A percentile compares a stretch with the other conserved stretches of the same genome.
phyloP scores from a whole-genome alignment of 768 basidiomycete species.

The Suillus hirtellus region DNA sequence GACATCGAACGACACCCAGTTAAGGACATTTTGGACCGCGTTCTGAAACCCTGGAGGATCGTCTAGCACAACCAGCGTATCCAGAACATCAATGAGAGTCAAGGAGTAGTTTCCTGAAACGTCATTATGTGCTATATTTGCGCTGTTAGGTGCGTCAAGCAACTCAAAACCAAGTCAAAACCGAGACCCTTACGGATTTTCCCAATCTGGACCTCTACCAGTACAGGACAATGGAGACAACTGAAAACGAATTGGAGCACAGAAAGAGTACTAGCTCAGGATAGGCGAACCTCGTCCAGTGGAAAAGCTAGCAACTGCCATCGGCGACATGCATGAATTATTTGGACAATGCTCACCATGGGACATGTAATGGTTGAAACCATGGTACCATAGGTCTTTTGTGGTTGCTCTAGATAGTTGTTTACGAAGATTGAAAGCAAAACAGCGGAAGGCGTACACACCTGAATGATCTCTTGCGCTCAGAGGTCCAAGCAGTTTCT shows the following conservation, averaged over 20 bases:
- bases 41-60: slow-evolving; percentile 77
- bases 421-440: slow-evolving; percentile 8
- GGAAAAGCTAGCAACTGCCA: slow-evolving; percentile 65
- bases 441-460: slow-evolving; percentile 30
- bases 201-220: slow-evolving; percentile 87
- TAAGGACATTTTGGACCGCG: slow-evolving; percentile 81
- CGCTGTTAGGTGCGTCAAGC: slow-evolving; percentile 35
- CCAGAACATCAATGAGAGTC: slow-evolving; percentile 80
- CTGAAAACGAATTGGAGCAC: slow-evolving; percentile 36
- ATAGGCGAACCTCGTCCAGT: slow-evolving; percentile 66
- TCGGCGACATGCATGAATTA: slow-evolving; percentile 10
- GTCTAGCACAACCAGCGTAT: slow-evolving; percentile 86
- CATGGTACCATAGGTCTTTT: slow-evolving; percentile 86
- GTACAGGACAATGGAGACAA: slow-evolving; percentile 87
- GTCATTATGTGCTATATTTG: slow-evolving; percentile 83
- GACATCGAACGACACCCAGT: slow-evolving; percentile 87
- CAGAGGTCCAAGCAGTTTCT: slow-evolving; percentile 51
- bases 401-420: slow-evolving; percentile 56
- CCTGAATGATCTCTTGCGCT: slow-evolving; percentile 60
- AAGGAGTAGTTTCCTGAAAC: slow-evolving; percentile 93
- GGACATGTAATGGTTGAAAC: slow-evolving; percentile 85
- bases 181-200: slow-evolving; percentile 60
- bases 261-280: slow-evolving; percentile 5
- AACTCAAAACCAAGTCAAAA: slow-evolving; percentile 11
- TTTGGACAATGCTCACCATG: slow-evolving; percentile 50